Conservation (phyloP, 2,329 filamentous ascomycete genomes). For the Monilinia aucupariae region DNA sequence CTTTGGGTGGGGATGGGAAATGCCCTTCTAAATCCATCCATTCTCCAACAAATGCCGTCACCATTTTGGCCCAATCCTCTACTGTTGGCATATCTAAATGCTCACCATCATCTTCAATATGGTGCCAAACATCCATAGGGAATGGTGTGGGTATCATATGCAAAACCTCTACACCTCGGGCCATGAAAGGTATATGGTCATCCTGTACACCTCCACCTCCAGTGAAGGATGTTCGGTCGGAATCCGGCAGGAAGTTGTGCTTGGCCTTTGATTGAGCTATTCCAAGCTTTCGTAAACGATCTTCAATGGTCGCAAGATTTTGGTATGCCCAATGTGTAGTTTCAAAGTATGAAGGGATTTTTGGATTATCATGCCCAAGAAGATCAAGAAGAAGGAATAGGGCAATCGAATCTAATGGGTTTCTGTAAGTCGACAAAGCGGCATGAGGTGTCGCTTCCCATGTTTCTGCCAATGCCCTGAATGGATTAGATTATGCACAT, state of each 20-base stretch:
- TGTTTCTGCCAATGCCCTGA: constrained; percentile 65
- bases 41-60: constrained; percentile 79
- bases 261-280: constrained; percentile 57
- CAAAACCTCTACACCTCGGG: constrained; percentile 76
- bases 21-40: constrained; percentile 71
- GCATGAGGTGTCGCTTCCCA: constrained; percentile 72
- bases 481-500: constrained; percentile 17
- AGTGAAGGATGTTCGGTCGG: constrained; percentile 44
- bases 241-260: constrained; percentile 62
- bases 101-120: constrained; percentile 71
- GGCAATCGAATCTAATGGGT: constrained; percentile 70
- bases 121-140: constrained; percentile 75
- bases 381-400: constrained; percentile 91
- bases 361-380: constrained; percentile 64
- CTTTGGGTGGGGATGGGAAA: constrained; percentile 25
- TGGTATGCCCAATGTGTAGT: constrained; percentile 92
- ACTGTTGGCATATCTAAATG: constrained; percentile 77
- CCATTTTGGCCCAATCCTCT: constrained; percentile 80
- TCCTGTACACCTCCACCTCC: constrained; percentile 60
- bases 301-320: constrained; percentile 67
- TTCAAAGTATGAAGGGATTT: constrained; percentile 78
- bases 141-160: constrained; percentile 86
- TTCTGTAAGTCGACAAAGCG: constrained; percentile 68
- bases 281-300: constrained; percentile 61
- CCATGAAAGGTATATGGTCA: constrained; percentile 89